These are phyloP conservation scores for Rubus idaeus DNA, from an alignment of 306 rosid genomes.

Conservation along the genomic window DNA sequence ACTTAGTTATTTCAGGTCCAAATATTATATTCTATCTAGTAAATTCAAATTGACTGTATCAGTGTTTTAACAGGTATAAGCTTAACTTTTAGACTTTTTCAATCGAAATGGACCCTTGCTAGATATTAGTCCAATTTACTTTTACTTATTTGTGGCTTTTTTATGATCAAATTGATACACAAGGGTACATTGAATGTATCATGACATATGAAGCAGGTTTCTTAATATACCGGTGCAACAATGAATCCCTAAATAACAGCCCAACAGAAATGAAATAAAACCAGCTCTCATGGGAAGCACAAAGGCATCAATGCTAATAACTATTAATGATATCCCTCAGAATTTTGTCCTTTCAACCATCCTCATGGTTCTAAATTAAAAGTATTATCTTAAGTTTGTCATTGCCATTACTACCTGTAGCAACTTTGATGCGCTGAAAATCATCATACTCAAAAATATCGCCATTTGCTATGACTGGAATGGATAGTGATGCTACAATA, in stretches of 20 bases:
- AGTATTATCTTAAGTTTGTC: constrained; percentile 21
- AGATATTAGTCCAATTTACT: background rate
- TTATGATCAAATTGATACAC: background rate
- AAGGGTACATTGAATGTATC: background rate
- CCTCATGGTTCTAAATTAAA: background rate
- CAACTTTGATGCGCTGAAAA: constrained; percentile 60
- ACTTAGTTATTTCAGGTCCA: background rate
- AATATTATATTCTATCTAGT: background rate
- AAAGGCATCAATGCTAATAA: background rate
- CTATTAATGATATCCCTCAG: background rate
- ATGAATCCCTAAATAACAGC: background rate
- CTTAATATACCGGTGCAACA: background rate
- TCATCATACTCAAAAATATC: constrained; percentile 75
- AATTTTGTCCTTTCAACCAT: background rate
- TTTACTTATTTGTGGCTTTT: background rate
- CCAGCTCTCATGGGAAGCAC: background rate
- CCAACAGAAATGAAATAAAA: background rate
- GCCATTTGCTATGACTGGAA: constrained; percentile 92
- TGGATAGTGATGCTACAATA: constrained; percentile 75
- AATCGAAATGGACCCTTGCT: background rate
- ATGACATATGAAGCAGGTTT: background rate
- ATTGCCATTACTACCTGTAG: constrained; percentile 57
- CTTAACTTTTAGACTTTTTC: background rate
- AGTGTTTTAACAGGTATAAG: background rate
- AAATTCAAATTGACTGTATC: background rate